Conservation (phyloP, 2,329 filamentous ascomycete genomes). For the Fonsecaea pedrosoi region DNA sequence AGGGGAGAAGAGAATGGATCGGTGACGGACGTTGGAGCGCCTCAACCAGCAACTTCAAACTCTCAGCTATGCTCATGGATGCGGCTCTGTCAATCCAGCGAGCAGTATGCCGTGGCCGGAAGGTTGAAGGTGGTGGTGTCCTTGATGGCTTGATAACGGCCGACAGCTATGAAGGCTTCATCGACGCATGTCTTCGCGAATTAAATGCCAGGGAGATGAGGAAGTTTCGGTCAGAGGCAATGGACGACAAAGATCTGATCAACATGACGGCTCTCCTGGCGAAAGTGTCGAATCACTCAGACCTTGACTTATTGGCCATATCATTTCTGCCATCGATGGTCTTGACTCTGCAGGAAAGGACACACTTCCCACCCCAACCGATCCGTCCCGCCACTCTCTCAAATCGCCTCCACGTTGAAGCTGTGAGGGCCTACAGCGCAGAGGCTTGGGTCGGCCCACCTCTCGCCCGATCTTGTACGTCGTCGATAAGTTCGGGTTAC, state of each 20-base stretch:
- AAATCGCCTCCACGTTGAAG: not conserved
- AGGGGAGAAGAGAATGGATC: not conserved
- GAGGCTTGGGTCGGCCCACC: not conserved
- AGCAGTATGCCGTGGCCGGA: not conserved
- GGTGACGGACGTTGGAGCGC: no score
- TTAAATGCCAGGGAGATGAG: not conserved
- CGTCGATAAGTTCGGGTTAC: slow-evolving; percentile 10
- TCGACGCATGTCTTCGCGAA: not conserved
- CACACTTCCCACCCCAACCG: not conserved
- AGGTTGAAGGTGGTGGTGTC: not conserved
- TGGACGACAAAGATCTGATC: not conserved
- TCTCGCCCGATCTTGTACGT: slow-evolving; percentile 10
- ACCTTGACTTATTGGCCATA: not conserved
- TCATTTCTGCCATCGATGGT: not conserved
- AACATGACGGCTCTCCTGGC: not conserved
- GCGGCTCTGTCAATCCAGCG: not conserved
- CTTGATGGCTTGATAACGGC: not conserved
- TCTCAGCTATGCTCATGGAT: not conserved
- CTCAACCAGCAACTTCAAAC: not conserved
- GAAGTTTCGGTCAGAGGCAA: no score
- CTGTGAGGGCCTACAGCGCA: not conserved
- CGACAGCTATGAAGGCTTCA: not conserved
- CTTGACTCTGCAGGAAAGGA: not conserved
- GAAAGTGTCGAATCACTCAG: not conserved
- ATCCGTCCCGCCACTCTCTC: no score